Evolutionary conservation across 257 asterid species (phyloP).

Genomic region (Salvia miltiorrhiza): DNA sequence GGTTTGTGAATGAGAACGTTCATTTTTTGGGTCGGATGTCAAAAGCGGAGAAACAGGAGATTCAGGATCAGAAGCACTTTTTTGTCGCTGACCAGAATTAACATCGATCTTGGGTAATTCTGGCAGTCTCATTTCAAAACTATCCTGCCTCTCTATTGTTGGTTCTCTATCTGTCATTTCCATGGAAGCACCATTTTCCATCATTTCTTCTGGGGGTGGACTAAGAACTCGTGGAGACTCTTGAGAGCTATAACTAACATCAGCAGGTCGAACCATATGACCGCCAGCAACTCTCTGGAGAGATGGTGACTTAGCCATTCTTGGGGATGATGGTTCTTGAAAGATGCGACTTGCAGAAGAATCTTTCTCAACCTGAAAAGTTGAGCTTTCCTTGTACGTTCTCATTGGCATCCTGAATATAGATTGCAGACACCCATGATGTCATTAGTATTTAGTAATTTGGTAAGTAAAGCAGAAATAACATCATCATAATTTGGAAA

Average conservation of each 20-base stretch:
- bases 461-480: slow-evolving; percentile 8
- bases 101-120: slow-evolving; percentile 95
- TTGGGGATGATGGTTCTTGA: slow-evolving; percentile 93
- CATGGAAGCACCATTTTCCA: slow-evolving; percentile 64
- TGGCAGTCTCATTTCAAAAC: slow-evolving; percentile 93
- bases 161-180: slow-evolving; percentile 77
- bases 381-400: slow-evolving; percentile 68
- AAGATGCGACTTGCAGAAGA: slow-evolving; percentile 64
- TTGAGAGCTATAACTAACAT: slow-evolving; percentile 61
- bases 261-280: slow-evolving; percentile 72
- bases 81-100: slow-evolving; percentile 70
- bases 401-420: slow-evolving; percentile 86
- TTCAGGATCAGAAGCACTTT: slow-evolving; percentile 80
- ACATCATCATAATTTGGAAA: background rate
- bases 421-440: slow-evolving; percentile 1
- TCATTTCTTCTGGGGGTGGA: slow-evolving; percentile 89
- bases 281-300: slow-evolving; percentile 75
- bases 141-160: slow-evolving; percentile 91
- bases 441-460: background rate
- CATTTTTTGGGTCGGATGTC: slow-evolving; percentile 97
- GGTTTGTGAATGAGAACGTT: slow-evolving; percentile 97
- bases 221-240: slow-evolving; percentile 75
- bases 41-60: slow-evolving; percentile 98
- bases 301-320: slow-evolving; percentile 92
- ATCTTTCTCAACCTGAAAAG: slow-evolving; percentile 89